A percentile compares a stretch with the other conserved stretches of the same genome.
Conservation (phyloP, 2,329 filamentous ascomycete genomes). For the Pseudogymnoascus sp. region DNA sequence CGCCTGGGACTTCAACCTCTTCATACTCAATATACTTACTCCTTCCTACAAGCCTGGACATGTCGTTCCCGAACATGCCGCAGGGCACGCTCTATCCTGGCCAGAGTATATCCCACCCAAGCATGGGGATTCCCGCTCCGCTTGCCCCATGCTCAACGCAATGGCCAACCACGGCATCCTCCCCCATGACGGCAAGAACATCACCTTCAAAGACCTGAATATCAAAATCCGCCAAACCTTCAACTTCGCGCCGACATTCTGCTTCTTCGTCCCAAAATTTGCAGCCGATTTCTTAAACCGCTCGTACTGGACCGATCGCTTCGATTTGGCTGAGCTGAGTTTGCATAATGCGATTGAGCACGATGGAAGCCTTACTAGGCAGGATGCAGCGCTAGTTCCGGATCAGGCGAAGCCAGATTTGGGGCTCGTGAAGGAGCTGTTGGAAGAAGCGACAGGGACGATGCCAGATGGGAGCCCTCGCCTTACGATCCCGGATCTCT, state of each 20-base stretch:
- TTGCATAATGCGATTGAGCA: constrained; percentile 18
- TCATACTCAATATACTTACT: constrained; percentile 32
- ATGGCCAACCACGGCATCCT: constrained; percentile 38
- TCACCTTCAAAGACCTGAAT: constrained; percentile 25
- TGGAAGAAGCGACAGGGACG: constrained; percentile 31
- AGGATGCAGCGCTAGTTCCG: constrained; percentile 30
- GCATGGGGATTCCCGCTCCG: constrained; percentile 28
- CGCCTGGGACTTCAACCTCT: constrained; percentile 33
- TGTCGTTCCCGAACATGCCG: constrained; percentile 29
- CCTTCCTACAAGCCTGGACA: constrained; percentile 31
- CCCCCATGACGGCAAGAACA: constrained; percentile 32
- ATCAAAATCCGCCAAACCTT: constrained; percentile 13
- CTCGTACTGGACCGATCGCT: constrained; percentile 16
- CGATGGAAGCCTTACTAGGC: constrained; percentile 22
- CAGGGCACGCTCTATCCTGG: constrained; percentile 32
- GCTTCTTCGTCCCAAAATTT: constrained; percentile 20
- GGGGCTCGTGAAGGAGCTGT: constrained; percentile 29
- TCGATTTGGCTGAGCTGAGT: constrained; percentile 16
- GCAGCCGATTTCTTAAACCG: constrained; percentile 20
- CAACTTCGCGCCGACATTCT: constrained; percentile 18
- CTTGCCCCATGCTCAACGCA: constrained; percentile 37
- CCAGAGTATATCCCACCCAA: constrained; percentile 32
- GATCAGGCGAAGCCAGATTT: constrained; percentile 34
- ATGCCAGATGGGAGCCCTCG: constrained; percentile 26
- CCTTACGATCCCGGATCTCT: constrained; percentile 33